phyloP scores from a whole-genome alignment of 179 eudicot genomes.

The Beta macrorhiza region DNA sequence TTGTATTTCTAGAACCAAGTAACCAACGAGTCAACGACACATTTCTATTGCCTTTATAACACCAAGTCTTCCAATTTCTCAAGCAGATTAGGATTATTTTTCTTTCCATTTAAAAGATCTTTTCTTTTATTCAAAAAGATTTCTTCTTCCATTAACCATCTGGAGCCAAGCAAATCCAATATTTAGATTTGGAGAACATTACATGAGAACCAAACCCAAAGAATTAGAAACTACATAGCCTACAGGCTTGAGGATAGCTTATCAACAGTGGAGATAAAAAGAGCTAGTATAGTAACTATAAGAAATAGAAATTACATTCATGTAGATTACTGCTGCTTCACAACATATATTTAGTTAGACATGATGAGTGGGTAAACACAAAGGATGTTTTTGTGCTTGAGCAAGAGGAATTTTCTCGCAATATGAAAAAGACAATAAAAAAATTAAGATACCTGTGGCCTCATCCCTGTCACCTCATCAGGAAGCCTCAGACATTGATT shows the following conservation, averaged over 20 bases:
- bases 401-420: not conserved
- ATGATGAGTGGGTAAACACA: not conserved
- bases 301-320: not conserved
- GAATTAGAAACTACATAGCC: not conserved
- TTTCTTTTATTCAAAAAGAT: no score
- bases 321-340: not conserved
- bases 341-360: not conserved
- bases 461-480: slow-evolving; percentile 72
- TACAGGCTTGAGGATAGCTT: slow-evolving; percentile 4
- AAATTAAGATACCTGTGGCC: slow-evolving; percentile 56
- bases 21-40: not conserved
- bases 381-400: not conserved
- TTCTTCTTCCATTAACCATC: not conserved
- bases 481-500: slow-evolving; percentile 85
- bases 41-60: no score
- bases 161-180: not conserved
- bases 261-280: not conserved
- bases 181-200: not conserved
- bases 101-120: no score
- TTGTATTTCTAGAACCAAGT: not conserved
- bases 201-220: not conserved
- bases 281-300: not conserved
- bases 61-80: not conserved
- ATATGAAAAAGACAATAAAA: not conserved
- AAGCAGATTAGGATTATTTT: not conserved